Conservation (phyloP, 164 flowering plant species). For the Berberis vulgaris region DNA sequence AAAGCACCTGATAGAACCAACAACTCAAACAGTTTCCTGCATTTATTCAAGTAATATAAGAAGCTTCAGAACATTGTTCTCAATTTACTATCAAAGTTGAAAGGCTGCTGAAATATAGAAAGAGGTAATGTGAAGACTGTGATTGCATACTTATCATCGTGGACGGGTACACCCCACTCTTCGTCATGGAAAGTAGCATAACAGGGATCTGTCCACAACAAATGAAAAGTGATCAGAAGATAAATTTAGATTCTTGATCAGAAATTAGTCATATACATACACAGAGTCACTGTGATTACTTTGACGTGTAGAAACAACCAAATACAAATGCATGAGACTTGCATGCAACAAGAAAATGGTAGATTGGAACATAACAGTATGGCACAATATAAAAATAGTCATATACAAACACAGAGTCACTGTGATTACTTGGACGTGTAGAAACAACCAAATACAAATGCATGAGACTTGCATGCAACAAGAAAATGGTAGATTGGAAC, state of each 20-base stretch:
- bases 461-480: neutral
- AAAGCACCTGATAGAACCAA: constrained; percentile 55
- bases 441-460: neutral
- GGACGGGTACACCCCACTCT: constrained; percentile 86
- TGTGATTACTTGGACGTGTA: neutral
- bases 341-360: neutral
- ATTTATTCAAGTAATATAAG: constrained; percentile 4
- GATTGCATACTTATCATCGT: constrained; percentile 59
- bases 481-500: neutral
- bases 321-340: neutral
- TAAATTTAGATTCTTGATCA: neutral
- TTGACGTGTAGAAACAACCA: neutral
- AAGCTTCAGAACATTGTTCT: neutral
- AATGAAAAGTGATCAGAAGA: constrained; percentile 11
- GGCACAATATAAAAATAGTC: neutral
- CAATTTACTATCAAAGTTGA: neutral
- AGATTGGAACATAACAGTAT: neutral
- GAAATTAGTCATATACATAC: neutral
- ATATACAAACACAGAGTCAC: neutral
- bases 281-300: neutral
- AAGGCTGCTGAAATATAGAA: neutral
- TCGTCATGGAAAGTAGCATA: constrained; percentile 75
- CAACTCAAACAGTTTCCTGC: constrained; percentile 61
- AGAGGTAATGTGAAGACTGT: neutral
- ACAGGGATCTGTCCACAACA: constrained; percentile 34